Evolutionary conservation across 768 basidiomycete species (phyloP).

Genomic region (Auriscalpium microsporum): DNA sequence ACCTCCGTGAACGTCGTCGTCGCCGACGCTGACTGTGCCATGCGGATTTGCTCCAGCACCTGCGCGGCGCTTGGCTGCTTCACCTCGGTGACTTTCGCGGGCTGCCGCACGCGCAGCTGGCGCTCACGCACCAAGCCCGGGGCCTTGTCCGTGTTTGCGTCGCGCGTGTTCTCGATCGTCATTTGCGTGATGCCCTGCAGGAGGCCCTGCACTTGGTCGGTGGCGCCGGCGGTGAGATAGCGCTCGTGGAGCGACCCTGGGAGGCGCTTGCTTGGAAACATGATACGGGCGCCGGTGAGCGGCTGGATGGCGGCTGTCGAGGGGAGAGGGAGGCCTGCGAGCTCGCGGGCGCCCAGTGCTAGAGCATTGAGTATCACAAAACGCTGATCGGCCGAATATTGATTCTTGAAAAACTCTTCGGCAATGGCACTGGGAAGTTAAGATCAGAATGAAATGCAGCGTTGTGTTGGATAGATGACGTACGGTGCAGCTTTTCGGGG

Average conservation of each 20-base stretch:
- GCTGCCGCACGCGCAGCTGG: conserved; percentile 53
- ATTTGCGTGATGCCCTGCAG: conserved; percentile 53
- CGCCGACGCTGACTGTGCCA: conserved; percentile 5
- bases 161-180: conserved; percentile 55
- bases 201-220: conserved; percentile 43
- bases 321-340: conserved; percentile 43
- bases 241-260: conserved; percentile 59
- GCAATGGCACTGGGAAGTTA: conserved; percentile 52
- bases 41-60: conserved; percentile 6
- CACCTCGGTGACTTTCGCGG: conserved; percentile 40
- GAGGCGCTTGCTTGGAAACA: conserved; percentile 78
- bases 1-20: conserved; percentile 52
- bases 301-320: conserved; percentile 22
- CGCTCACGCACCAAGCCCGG: conserved; percentile 68
- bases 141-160: conserved; percentile 42
- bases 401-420: conserved; percentile 90
- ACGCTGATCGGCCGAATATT: conserved; percentile 84
- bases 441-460: background rate
- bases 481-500: conserved; percentile 78
- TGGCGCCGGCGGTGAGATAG: conserved; percentile 24
- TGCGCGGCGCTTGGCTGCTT: conserved; percentile 8
- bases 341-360: conserved; percentile 77
- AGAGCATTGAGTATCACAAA: conserved; percentile 80
- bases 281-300: conserved; percentile 26
- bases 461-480: conserved; percentile 24